Evolutionary conservation across 345 rosid genomes (phyloP).

Genomic region (Aquilaria malaccensis): DNA sequence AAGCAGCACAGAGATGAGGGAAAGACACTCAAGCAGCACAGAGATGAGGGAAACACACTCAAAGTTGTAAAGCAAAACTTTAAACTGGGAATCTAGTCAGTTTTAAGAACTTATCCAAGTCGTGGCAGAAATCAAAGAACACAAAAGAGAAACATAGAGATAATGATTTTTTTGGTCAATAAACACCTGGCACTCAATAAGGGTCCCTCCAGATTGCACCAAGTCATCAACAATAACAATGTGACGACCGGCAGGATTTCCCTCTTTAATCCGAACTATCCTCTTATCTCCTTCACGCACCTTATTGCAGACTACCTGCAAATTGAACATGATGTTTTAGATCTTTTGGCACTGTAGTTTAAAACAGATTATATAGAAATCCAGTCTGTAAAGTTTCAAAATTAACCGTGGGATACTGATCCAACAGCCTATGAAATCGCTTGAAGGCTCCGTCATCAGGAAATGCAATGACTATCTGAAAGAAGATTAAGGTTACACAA

Average conservation of each 20-base stretch:
- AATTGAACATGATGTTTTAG: conserved; percentile 18
- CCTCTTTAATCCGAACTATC: conserved; percentile 88
- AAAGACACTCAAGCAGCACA: no score
- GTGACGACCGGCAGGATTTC: conserved; percentile 82
- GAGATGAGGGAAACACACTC: no score
- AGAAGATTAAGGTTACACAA: neutral
- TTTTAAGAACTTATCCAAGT: neutral
- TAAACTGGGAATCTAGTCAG: neutral
- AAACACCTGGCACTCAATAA: conserved; percentile 93
- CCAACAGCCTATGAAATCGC: conserved; percentile 90
- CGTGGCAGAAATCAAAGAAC: neutral
- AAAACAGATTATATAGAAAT: neutral
- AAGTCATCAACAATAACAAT: conserved; percentile 95
- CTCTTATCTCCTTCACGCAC: conserved; percentile 96
- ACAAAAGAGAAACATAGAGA: neutral
- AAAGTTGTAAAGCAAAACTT: no score
- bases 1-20: no score
- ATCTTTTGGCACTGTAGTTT: neutral
- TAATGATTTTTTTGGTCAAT: neutral
- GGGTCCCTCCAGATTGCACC: conserved; percentile 98
- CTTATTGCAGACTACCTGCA: conserved; percentile 88
- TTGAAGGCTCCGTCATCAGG: conserved; percentile 99
- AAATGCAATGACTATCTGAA: conserved; percentile 83
- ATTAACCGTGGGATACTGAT: conserved; percentile 75
- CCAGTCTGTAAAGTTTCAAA: conserved; percentile 1